Evolutionary conservation across 768 basidiomycete genomes (phyloP).

Genomic region (Leccinum obscurum): DNA sequence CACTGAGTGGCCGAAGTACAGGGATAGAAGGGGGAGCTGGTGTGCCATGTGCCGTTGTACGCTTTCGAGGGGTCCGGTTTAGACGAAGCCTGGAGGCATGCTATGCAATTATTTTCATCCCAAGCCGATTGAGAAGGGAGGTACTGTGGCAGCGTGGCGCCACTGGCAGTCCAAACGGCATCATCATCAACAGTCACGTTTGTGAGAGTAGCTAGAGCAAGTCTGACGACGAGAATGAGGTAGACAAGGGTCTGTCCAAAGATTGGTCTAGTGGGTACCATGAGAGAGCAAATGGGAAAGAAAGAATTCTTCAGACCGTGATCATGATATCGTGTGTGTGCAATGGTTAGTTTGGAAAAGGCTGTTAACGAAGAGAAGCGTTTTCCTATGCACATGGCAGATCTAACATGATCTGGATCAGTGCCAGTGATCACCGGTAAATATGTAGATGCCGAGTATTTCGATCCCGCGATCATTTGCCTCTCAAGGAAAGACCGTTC

Average conservation of each 20-base stretch:
- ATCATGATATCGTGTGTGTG: not conserved
- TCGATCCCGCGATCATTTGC: not conserved
- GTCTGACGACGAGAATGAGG: not conserved
- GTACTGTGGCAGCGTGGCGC: not conserved
- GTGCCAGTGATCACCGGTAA: not conserved
- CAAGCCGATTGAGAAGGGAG: too few species aligned
- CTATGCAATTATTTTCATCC: not conserved
- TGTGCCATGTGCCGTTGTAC: not conserved
- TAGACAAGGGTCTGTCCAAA: not conserved
- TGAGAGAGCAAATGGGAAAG: not conserved
- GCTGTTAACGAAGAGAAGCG: not conserved
- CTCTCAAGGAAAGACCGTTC: not conserved
- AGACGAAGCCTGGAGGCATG: not conserved
- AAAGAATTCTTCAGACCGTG: not conserved
- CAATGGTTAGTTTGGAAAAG: not conserved
- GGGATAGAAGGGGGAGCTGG: too few species aligned
- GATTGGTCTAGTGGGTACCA: not conserved
- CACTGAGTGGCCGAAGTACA: too few species aligned
- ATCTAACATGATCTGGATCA: not conserved
- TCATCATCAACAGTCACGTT: not conserved
- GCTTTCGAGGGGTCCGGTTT: not conserved
- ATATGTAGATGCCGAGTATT: not conserved
- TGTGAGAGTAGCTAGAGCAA: not conserved
- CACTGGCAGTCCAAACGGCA: not conserved
- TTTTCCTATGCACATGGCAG: not conserved